Base-by-base conservation (phyloP, 164 flowering plant genomes). In the Magnolia officinalis region DNA sequence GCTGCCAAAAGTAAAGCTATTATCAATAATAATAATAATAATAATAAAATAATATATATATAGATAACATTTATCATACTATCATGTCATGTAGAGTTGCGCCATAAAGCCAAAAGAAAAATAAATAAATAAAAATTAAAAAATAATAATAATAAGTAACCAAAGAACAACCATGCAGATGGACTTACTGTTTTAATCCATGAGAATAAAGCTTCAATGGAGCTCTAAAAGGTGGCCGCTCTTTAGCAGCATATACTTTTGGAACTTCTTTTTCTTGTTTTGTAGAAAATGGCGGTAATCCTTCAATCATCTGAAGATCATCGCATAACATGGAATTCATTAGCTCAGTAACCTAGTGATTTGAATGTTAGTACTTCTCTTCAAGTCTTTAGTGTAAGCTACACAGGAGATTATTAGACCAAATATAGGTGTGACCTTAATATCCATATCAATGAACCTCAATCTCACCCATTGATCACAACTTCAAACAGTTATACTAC, bases 181-280 rank as follows among this genome's bases (percentile, higher is more conserved):
- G 65, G 58, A 77, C 90, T 76, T 87, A 96, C 99, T 89, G 93
- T 78, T 78, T 89, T 19, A 96, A 88, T 31, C 99, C 98, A 83
- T 89, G 89, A 7, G 97, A 79, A 82, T 96, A 96, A 77, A 16
- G 83, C 83, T 91, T 96, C 26, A 86, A 7, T 50, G 97, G 81
- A 83, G 97, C 97, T 79, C 71, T 86, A 71, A 96, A 96, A 69
- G 97, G 95, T 37, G 99, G 98, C 13, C 99, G 90, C 67, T 88
- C 84, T 72, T 86, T 88, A 23, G 84, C 87, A 82, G 82, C 88
- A 84, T 91, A 93, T 76, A 81, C 86, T 80, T 88, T 85, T 50
- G 91, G 88, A 78, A 88, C 98, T 75, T 90, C 93, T 78, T 78
- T 78, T 10, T 88, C 98, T 76, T 74, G 76, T 87, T 85, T 90